phyloP scores from a whole-genome alignment of 2,329 filamentous ascomycete species.

The Colletotrichum costaricense region DNA sequence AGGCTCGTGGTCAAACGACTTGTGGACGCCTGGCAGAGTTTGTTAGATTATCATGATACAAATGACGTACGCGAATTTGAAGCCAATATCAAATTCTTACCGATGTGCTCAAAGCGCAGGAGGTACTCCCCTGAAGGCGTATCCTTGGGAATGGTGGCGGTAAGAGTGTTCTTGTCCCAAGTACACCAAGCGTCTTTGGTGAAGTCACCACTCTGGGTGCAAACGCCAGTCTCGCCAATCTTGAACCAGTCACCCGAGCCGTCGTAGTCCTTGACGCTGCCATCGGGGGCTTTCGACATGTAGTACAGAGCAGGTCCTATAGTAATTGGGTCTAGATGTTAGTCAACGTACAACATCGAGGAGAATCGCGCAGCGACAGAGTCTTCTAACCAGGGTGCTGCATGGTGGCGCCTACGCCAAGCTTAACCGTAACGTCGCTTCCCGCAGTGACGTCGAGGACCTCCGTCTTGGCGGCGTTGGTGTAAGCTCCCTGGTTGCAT shows the following conservation, averaged over 20 bases:
- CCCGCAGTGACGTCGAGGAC: slow-evolving; percentile 41
- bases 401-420: slow-evolving; percentile 37
- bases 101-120: slow-evolving; percentile 48
- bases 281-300: slow-evolving; percentile 41
- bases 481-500: slow-evolving; percentile 45
- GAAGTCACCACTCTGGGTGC: slow-evolving; percentile 37
- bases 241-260: slow-evolving; percentile 44
- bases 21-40: slow-evolving; percentile 30
- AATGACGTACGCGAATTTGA: too few relatives aligned
- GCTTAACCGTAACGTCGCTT: slow-evolving; percentile 37
- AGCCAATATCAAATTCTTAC: slow-evolving; percentile 9
- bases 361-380: neutral
- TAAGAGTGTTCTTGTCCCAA: slow-evolving; percentile 40
- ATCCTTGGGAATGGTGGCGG: slow-evolving; percentile 47
- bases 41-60: neutral
- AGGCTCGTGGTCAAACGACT: slow-evolving; percentile 40
- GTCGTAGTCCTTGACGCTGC: slow-evolving; percentile 42
- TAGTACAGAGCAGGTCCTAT: slow-evolving; percentile 40
- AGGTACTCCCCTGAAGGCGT: slow-evolving; percentile 51
- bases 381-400: slow-evolving; percentile 37
- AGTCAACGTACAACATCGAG: neutral
- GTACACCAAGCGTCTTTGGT: slow-evolving; percentile 39
- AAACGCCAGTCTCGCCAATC: slow-evolving; percentile 40
- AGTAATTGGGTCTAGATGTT: neutral
- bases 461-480: slow-evolving; percentile 36